Percentiles rank a stretch among this genome's conserved stretches.
These are phyloP conservation scores for Boletus sp. DNA, from an alignment of 768 basidiomycete species.

Conservation along the genomic window DNA sequence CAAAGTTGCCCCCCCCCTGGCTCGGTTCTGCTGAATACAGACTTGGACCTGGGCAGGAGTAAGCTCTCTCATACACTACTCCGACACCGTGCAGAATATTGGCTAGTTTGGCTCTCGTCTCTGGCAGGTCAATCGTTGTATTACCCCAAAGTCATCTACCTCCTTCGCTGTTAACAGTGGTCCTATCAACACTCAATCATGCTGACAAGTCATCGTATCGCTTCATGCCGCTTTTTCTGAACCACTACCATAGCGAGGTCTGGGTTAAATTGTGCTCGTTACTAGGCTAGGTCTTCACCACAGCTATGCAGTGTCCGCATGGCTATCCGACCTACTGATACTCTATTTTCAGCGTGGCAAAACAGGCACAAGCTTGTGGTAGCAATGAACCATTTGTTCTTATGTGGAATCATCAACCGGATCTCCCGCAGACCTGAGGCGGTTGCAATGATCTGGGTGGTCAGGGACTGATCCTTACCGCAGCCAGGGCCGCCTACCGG, in stretches of 20 bases:
- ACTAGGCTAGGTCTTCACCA: too few species aligned
- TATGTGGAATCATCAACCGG: background rate
- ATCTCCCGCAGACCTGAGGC: background rate
- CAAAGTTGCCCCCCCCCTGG: background rate
- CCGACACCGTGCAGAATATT: background rate
- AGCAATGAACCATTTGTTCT: background rate
- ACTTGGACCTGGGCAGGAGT: background rate
- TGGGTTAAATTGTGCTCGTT: too few species aligned
- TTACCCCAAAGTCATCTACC: too few species aligned
- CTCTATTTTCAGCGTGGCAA: background rate
- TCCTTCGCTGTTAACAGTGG: too few species aligned
- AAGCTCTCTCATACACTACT: background rate
- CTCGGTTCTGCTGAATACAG: background rate
- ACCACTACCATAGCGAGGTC: too few species aligned
- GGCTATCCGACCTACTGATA: background rate
- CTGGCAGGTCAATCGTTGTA: too few species aligned
- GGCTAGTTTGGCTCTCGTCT: too few species aligned
- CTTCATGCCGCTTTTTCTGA: too few species aligned
- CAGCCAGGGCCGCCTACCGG: background rate
- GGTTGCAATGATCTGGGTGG: background rate
- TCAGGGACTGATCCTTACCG: background rate
- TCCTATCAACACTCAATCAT: too few species aligned
- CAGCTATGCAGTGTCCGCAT: too few species aligned
- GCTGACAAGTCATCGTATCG: too few species aligned
- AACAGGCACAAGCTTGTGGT: background rate